phyloP scores from a whole-genome alignment of 371 early-diverging fungal genomes.

The Mucor racemosus region DNA sequence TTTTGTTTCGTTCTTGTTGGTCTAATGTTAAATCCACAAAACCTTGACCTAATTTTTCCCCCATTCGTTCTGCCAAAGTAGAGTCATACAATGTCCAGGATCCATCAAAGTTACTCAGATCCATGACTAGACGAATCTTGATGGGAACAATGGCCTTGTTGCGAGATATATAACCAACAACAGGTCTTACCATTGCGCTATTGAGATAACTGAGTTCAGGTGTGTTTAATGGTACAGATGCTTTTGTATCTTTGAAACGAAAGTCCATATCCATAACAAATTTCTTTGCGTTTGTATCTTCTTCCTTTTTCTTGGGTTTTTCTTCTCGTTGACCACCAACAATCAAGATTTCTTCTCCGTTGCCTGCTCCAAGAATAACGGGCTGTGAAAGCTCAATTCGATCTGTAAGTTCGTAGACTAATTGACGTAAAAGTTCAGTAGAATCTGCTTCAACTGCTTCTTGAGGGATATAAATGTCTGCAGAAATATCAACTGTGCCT shows the following conservation, averaged over 20 bases:
- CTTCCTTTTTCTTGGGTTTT: slow-evolving; percentile 8
- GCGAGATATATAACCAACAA: slow-evolving; percentile 94
- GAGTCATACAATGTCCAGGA: slow-evolving; percentile 91
- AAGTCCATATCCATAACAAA: slow-evolving; percentile 77
- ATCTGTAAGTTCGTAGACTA: slow-evolving; percentile 81
- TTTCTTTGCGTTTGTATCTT: slow-evolving; percentile 22
- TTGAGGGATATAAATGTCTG: slow-evolving; percentile 73
- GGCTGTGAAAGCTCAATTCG: slow-evolving; percentile 72
- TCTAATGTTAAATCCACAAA: slow-evolving; percentile 79
- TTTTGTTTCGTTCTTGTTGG: slow-evolving; percentile 82
- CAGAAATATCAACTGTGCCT: slow-evolving; percentile 85
- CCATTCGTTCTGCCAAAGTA: slow-evolving; percentile 75
- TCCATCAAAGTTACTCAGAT: slow-evolving; percentile 90
- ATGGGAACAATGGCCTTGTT: slow-evolving; percentile 87
- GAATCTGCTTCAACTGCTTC: slow-evolving; percentile 63
- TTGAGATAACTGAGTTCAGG: slow-evolving; percentile 78
- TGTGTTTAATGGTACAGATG: slow-evolving; percentile 81
- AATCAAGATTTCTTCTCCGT: slow-evolving; percentile 43
- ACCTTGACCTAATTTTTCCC: slow-evolving; percentile 83
- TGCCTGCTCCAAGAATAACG: slow-evolving; percentile 59
- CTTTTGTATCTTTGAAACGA: slow-evolving; percentile 87
- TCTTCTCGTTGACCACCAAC: slow-evolving; percentile 42
- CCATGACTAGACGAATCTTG: slow-evolving; percentile 77
- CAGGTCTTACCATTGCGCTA: slow-evolving; percentile 87
- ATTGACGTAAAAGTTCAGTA: slow-evolving; percentile 61